Evolutionary conservation across 805 yeast species (phyloP), one percentile per base, ranked within the genome.

Genomic region (Maudiozyma turicensis): DNA sequence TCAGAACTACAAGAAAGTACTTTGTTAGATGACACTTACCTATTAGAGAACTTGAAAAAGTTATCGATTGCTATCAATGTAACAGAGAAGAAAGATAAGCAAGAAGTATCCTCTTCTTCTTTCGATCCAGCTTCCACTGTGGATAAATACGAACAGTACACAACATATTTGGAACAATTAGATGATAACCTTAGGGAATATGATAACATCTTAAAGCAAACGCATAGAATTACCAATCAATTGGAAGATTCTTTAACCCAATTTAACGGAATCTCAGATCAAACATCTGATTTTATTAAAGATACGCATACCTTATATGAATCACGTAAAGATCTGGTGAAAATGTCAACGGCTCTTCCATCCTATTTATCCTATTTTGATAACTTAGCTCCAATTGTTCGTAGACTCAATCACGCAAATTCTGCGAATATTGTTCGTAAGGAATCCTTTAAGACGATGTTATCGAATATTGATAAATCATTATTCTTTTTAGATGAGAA

Each of bases 391-490:
- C 69, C 76, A 3, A 81, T 87, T 40, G 82, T 86, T 37, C 75
- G 80, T 49, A 73, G 74, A 40, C 73, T 91, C 52, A 84, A 88
- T 54, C 75, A 80, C 29, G 81, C 86, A 2, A 87, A 86, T 1
- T 77, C 83, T n/a, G 52, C 66, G 15, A 74, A 72, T 43, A 73
- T 84, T 35, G 89, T 89, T 4, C 73, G 77, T 43, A 74, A 75
- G 49, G 72, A 75, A 26, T 72, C 76, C 9, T 86, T 86, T 66
- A 68, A 67, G 26, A 68, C 71, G 3, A 70, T 81, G 57, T 64
- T 91, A 47, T 51, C 46, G 1, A 78, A 78, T 47, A 69, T 91
- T 45, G 95, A 89, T 59, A 69, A 66, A 13, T 86, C 95, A 35
- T 65, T 90, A 38, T 66, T 59, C 2, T 90, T 86, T 61, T 72